phyloP scores from a whole-genome alignment of 129 eudicot genomes.

The Pseudognaphalium luteoalbum region DNA sequence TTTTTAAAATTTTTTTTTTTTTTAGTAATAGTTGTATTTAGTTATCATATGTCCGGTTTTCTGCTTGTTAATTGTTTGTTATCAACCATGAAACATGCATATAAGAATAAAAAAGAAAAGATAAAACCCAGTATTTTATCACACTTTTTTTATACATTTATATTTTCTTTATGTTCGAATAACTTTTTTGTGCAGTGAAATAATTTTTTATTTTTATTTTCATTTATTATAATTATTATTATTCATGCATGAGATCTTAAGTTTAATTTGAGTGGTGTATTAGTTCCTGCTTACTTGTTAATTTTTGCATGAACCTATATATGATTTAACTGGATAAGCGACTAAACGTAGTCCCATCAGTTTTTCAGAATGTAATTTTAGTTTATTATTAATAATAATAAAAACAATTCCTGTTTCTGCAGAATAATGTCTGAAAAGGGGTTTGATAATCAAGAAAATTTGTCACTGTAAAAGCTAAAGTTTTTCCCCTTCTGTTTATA shows the following conservation, averaged over 20 bases:
- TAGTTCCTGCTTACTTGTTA: background rate
- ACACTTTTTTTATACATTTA: no score
- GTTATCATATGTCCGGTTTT: background rate
- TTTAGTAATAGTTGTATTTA: background rate
- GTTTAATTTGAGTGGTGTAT: background rate
- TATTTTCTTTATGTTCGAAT: background rate
- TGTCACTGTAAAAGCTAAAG: constrained; percentile 26
- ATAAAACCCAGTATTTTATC: background rate
- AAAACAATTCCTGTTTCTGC: constrained; percentile 9
- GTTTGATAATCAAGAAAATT: background rate
- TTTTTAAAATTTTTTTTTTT: background rate
- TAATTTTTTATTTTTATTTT: background rate
- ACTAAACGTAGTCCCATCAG: constrained; percentile 11
- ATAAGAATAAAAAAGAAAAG: background rate
- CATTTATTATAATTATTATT: background rate
- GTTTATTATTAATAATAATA: background rate
- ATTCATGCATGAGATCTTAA: constrained; percentile 18
- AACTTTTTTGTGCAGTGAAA: background rate
- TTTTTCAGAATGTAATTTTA: background rate
- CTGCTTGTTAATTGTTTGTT: no score
- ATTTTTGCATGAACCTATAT: constrained; percentile 1
- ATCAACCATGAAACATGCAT: background rate
- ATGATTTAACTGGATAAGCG: background rate
- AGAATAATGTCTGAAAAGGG: constrained; percentile 32
- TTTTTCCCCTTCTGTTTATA: constrained; percentile 21